phyloP scores from a whole-genome alignment of 176 grass and related monocot genomes.

The Juncus inflexus region DNA sequence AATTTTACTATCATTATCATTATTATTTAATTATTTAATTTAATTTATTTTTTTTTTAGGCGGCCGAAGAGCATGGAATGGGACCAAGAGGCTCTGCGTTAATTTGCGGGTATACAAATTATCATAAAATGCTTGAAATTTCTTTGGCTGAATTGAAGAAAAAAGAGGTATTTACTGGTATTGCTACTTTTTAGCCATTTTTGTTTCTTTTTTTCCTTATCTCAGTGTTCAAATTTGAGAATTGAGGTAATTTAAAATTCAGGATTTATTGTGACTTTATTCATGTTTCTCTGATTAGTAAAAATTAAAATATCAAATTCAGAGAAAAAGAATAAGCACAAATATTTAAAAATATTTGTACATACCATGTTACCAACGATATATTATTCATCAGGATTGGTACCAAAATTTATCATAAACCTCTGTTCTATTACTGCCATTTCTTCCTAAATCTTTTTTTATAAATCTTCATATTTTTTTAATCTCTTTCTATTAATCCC shows the following conservation, averaged over 20 bases:
- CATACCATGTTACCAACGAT: too few relatives aligned
- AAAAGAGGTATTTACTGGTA: slow-evolving; percentile 47
- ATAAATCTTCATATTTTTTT: too few relatives aligned
- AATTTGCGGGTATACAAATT: slow-evolving; percentile 71
- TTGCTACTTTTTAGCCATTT: background rate
- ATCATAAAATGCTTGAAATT: slow-evolving; percentile 65
- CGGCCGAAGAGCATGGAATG: slow-evolving; percentile 73
- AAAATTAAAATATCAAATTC: too few relatives aligned
- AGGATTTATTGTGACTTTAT: too few relatives aligned
- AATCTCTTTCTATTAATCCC: too few relatives aligned
- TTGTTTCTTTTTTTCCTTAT: too few relatives aligned
- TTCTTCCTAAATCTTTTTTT: background rate
- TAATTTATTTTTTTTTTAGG: slow-evolving; percentile 36
- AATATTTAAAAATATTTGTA: too few relatives aligned
- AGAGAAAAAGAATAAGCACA: too few relatives aligned
- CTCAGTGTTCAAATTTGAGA: too few relatives aligned
- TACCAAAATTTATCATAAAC: background rate
- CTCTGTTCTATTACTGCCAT: background rate
- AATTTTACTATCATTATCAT: background rate
- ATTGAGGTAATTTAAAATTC: too few relatives aligned
- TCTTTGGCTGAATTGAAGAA: slow-evolving; percentile 65
- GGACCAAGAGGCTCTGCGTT: slow-evolving; percentile 80
- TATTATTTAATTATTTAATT: background rate
- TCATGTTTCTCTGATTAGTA: too few relatives aligned
- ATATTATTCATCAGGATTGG: too few relatives aligned